These are phyloP conservation scores for Elongisporangium undulatum DNA, from an alignment of 352 stramenopile genomes.

Conservation along the genomic window DNA sequence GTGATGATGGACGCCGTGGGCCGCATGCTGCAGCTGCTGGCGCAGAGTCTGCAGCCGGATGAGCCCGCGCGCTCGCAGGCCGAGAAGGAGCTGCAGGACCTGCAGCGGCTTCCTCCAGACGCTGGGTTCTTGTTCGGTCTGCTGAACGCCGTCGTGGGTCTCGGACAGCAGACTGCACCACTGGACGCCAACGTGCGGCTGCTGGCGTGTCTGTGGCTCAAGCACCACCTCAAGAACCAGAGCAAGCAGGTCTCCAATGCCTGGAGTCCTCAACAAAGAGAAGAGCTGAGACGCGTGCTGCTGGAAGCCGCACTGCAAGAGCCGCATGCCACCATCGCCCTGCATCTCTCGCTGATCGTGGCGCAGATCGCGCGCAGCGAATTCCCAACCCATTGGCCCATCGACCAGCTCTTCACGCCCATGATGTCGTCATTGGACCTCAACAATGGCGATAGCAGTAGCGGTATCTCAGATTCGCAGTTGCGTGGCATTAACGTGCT, in stretches of 20 bases:
- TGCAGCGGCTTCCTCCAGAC: constrained; percentile 30
- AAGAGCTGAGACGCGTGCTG: constrained; percentile 41
- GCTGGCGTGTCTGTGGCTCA: constrained; percentile 72
- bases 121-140: constrained; percentile 35
- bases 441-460: constrained; percentile 4
- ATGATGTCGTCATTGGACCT: constrained; percentile 42
- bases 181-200: constrained; percentile 54
- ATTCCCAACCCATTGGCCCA: constrained; percentile 65
- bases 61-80: constrained; percentile 37
- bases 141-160: constrained; percentile 24
- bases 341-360: constrained; percentile 63
- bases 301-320: constrained; percentile 70
- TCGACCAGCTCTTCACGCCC: constrained; percentile 58
- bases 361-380: constrained; percentile 68
- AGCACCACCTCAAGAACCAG: constrained; percentile 60
- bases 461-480: constrained; percentile 13
- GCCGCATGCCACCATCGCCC: constrained; percentile 37
- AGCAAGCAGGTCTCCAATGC: constrained; percentile 24
- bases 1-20: constrained; percentile 18
- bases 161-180: constrained; percentile 15
- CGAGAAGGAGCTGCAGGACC: constrained; percentile 49
- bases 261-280: constrained; percentile 37
- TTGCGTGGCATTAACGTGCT: constrained; percentile 46
- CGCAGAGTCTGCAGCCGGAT: constrained; percentile 29
- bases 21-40: constrained; percentile 48